Base-by-base conservation (phyloP, 768 basidiomycete species). In the Tricholoma furcatifolium region DNA sequence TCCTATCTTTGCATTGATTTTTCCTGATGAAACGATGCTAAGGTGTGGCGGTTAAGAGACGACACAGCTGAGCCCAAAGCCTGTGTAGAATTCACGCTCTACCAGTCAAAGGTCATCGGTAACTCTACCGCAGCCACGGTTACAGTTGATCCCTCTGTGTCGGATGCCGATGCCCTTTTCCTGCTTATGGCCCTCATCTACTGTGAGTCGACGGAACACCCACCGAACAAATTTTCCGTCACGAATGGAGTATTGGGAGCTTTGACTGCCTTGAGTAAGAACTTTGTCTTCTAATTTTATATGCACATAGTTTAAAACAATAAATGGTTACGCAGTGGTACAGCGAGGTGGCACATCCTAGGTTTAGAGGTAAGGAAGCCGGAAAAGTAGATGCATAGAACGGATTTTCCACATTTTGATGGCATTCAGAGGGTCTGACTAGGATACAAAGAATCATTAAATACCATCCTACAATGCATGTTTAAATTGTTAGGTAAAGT, bases 141-240 rank as follows among this genome's bases (percentile, higher is more conserved):
- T 6, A 17, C 43, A 6, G 34, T 54, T 10, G 14, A 44, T 15
- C 14, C 30, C 2, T 35, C 49, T 2, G 42, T 48, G 12, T 45
- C 35, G 4, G 43, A 48, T 6, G n/a, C 38, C 21, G 50, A 55
- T 3, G 15, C 46, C 14, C 35, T 58, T 14, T 44, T 58, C 17
- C 21, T 58, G 10, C 32, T 50, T 23, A 35, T 49, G 27, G 53
- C 35, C 8, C 32, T 58, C 14, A 35, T 57, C 6, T 58, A 54
- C 23, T 54, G 45, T 20, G 56, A 58, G 43, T 12, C 43, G 2
- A 47, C 46, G 15, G 32, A 50, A 50, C 52, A 57, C 35, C 27
- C 47, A 9, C 18, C 14, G 11, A 8, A n/a, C 6, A 40, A 18
- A 5, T 31, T 47, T 4, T 12, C 21, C 6, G 8, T 27, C 7